Evolutionary conservation across 148 eudicot species (phyloP), one percentile per base, ranked within the genome.

Genomic region (Rhododendron kiyosumense): DNA sequence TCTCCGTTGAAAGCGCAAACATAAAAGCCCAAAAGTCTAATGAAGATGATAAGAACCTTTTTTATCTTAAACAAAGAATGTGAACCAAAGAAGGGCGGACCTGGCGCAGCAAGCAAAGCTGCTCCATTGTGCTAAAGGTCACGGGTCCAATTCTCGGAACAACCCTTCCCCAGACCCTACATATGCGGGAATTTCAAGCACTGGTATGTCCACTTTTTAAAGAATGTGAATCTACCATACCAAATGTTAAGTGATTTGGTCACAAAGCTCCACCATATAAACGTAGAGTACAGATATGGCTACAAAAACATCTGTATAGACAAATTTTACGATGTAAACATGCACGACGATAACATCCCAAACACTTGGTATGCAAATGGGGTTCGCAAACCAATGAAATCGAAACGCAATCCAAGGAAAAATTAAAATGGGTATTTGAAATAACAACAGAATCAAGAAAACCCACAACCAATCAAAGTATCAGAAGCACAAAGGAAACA

Each of bases 391-490:
- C 30, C 22, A 26, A 71, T 32, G 63, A 32, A 71, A 61, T 12
- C 10, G 32, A 48, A 30, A 71, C 12, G 46, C 75, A 49, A 17
- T 73, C 79, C 67, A 45, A 84, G 0, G 74, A 61, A 0, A 11
- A 59, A 82, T 74, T 34, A 1, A 17, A 63, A 63, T 65, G 76
- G 52, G 51, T 63, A 11, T 63, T 82, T 0, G 38, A 38, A 59
- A 26, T 83, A 51, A 80, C 22, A 80, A 51, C 63, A 51, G 38
- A 80, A 80, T 80, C 63, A 80, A 4, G 63, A 80, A 57, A 81
- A 52, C 71, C 83, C 83, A 81, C 26, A 54, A 81, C 10, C 38
- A 26, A 71, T 84, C 79, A 84, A 84, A 13, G 14, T 46, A 51
- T 71, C 79, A 51, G 80, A 51, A 74, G 65, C 24, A 22, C 17